Base-by-base conservation (phyloP, 1,284 basidiomycete genomes). In the Ganoderma meredithae region DNA sequence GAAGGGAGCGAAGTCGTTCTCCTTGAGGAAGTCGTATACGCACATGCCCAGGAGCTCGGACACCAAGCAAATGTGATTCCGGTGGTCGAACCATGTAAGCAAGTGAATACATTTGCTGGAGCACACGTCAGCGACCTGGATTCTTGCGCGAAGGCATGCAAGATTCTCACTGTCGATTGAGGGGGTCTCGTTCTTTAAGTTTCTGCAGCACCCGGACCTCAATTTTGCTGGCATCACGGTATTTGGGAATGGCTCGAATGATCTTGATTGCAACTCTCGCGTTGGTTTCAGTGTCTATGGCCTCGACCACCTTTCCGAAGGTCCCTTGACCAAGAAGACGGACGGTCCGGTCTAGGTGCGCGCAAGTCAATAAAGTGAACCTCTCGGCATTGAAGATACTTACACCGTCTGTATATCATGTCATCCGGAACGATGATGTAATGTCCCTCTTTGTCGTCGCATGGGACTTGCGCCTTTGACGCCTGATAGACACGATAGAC, bases 231-330 rank as follows among this genome's bases (percentile, higher is more conserved):
- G 98, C 98, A 81, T 99, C 98, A 64, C 98, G 93, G 79, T 99
- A 98, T 82, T 98, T 98, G 67, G 95, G 96, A 59, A 98, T 95
- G 41, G 95, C 95, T 62, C 96, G 90, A 75, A 99, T 99, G 73
- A 99, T 97, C 88, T 99, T 99, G 85, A 99, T 96, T 53, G 98
- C 98, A 31, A 99, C 97, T 77, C 90, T 87, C 74, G 85, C 86
- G 73, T 91, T 90, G 65, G 87, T 91, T 73, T 92, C 86, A 44
- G 89, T 89, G 82, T 98, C 95, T 76, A 93, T 81, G 44, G 96
- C 96, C 79, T 99, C 95, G 65, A 99, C 97, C 36, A 99, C 98
- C 81, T 99, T 99, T 73, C 98, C 98, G 77, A 99, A 99, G 8
- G 98, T 99, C 7, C 98, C 98, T 83, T 99, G 98, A 19, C 98